Evolutionary conservation across 2,329 filamentous ascomycete genomes (phyloP), one percentile per base, ranked within the genome.

Genomic region (Macrophomina pseudophaseolina): DNA sequence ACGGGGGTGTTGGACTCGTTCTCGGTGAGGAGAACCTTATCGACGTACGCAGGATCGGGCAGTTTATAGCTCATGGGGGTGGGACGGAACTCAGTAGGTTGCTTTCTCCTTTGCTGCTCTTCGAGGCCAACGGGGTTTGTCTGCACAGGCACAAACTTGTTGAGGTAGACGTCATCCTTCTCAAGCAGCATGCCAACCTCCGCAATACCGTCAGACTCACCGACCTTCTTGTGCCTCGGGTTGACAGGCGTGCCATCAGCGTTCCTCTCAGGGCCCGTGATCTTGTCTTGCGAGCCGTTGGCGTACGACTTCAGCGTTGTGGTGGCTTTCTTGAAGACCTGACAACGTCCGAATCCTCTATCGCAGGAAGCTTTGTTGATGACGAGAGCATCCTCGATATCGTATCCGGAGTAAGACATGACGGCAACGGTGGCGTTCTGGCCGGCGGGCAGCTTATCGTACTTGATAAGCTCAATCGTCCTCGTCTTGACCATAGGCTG

Each of bases 401-500:
- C 95, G 80, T 99, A 99, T 30, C 95, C 95, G 11, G 94, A 98
- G 80, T 95, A 99, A 58, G 94, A 98, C 95, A 99, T 99, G 80
- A 99, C 95, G 5, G 97, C 95, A 32, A 99, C 95, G 1, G 92
- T 97, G 4, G 95, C 96, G 69, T 97, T 98, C 75, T 99, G 95
- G 0, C 95, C 95, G 5, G 95, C 95, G 0, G 95, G 95, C 14
- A 99, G 88, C 76, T 97, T 97, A 80, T 99, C 95, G 76, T 98
- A 99, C 72, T 97, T 93, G 71, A 97, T 92, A 30, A 99, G 86
- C 79, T 99, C 93, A 70, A 99, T 99, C 0, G 95, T 97, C 73
- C 97, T 91, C 60, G 93, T 97, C 76, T 97, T 97, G 69, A 98
- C 94, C 90, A 99, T 95, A 1, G 95, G 95, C 72, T 97, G 90